Evolutionary conservation across 768 basidiomycete genomes (phyloP), one percentile per base, ranked within the genome.

Genomic region (Hygrocybe punicea): DNA sequence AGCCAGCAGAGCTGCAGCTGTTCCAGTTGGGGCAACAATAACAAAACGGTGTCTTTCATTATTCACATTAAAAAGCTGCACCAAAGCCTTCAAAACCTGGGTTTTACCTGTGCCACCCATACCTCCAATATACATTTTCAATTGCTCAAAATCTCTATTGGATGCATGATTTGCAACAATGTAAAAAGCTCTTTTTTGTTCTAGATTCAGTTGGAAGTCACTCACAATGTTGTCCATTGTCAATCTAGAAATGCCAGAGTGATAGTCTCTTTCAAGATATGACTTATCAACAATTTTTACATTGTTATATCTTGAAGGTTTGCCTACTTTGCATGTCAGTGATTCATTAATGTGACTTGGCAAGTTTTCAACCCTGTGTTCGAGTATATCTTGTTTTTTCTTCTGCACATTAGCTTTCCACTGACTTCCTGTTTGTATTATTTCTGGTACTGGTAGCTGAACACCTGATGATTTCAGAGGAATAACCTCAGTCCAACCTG

Each of bases 91-190:
- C 1, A 75, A 62, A 0, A 75, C 70, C 23, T 68, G 65, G 0
- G 66, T 60, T 56, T 74, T 75, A 0, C 72, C 72, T 8, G 71
- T 71, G 0, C 72, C 72, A 48, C 69, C 71, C 56, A 68, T 65
- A 9, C 73, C 73, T 29, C 29, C 29, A 29, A 29, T 29, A 29
- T 29, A 29, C 29, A 29, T 29, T 29, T 29, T 29, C 29, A 29
- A 29, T 29, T 29, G 29, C 29, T 29, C 29, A 29, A 29, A 29
- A 29, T 29, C 8, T 29, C 29, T 29, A 29, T 29, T 29, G 4
- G 29, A 29, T 29, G 29, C 29, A 29, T 29, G 29, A 29, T 29
- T 29, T 29, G 29, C 29, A 29, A 29, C 29, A 29, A 29, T 29
- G 29, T 29, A 29, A 29, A 29, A 29, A 29, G 29, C 29, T 29